These are phyloP conservation scores for Calonectria multiphialidica DNA, from an alignment of 2,329 filamentous ascomycete genomes.

Conservation along the genomic window DNA sequence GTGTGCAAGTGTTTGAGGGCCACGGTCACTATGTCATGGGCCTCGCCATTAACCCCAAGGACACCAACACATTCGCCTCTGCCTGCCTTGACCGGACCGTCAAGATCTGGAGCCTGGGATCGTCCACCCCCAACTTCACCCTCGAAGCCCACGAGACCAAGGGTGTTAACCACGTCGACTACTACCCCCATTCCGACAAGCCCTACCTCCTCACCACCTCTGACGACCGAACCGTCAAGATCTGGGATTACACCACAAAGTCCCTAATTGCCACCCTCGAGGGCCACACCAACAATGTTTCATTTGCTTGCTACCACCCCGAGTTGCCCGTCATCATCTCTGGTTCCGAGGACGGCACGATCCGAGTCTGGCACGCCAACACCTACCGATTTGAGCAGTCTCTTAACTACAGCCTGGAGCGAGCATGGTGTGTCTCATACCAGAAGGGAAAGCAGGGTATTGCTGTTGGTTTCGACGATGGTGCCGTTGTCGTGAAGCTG, in stretches of 20 bases:
- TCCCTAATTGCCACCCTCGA: constrained; percentile 96
- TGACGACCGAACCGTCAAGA: constrained; percentile 95
- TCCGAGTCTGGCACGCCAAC: constrained; percentile 99
- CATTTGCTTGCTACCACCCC: constrained; percentile 97
- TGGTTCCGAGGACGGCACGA: constrained; percentile 95
- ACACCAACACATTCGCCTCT: constrained; percentile 91
- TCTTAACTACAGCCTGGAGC: constrained; percentile 93
- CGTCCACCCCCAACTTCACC: constrained; percentile 94
- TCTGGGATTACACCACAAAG: constrained; percentile 99
- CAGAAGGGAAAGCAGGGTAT: constrained; percentile 95
- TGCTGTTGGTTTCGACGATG: constrained; percentile 97
- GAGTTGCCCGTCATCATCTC: constrained; percentile 98
- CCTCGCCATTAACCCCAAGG: constrained; percentile 96
- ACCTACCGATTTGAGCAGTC: constrained; percentile 97
- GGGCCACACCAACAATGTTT: constrained; percentile 97
- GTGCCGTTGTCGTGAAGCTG: constrained; percentile 97
- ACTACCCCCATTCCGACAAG: constrained; percentile 80
- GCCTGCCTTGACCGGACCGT: constrained; percentile 97
- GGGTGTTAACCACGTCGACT: constrained; percentile 98
- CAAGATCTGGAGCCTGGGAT: constrained; percentile 97
- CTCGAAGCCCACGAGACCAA: constrained; percentile 97
- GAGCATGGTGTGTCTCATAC: constrained; percentile 97
- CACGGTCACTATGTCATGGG: constrained; percentile 98
- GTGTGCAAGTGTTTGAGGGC: constrained; percentile 95
- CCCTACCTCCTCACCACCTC: constrained; percentile 95